Percentiles rank a stretch among this genome's conserved stretches.
These are phyloP conservation scores for Ceratocystis colombiana DNA, from an alignment of 2,329 filamentous ascomycete species.

Conservation along the genomic window DNA sequence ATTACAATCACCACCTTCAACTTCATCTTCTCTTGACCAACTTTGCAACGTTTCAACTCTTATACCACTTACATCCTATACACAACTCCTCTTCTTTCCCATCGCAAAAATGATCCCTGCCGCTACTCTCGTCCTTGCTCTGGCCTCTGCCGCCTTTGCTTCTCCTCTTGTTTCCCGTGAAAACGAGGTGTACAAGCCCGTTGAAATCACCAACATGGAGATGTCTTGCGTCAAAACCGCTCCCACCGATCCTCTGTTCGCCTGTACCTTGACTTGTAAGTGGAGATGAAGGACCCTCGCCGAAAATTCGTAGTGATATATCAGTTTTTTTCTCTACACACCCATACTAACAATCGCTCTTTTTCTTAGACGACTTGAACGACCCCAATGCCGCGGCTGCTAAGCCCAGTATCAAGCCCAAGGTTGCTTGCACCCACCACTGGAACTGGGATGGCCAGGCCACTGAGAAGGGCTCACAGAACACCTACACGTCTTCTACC, in stretches of 20 bases:
- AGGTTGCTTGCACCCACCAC: conserved; percentile 25
- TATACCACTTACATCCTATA: background rate
- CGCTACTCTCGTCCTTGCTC: conserved; percentile 12
- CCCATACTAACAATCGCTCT: background rate
- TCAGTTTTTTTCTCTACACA: background rate
- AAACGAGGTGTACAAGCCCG: background rate
- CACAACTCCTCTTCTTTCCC: background rate
- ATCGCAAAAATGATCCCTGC: background rate
- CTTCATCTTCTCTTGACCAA: background rate
- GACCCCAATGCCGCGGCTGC: conserved; percentile 18
- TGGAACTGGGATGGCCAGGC: conserved; percentile 30
- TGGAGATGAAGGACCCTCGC: no score
- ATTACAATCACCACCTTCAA: background rate
- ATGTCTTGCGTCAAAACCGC: conserved; percentile 13
- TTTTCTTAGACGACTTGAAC: conserved; percentile 8
- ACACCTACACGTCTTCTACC: conserved; percentile 25
- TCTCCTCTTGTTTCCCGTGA: conserved; percentile 6
- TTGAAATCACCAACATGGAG: conserved; percentile 17
- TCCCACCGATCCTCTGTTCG: background rate
- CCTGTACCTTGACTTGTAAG: conserved; percentile 23
- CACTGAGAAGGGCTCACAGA: conserved; percentile 29
- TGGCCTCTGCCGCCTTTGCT: conserved; percentile 16
- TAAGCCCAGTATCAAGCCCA: background rate
- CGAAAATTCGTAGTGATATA: background rate
- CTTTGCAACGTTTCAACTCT: background rate